Evolutionary conservation across 257 asterid genomes (phyloP).

Genomic region (Ehretia macrophylla): DNA sequence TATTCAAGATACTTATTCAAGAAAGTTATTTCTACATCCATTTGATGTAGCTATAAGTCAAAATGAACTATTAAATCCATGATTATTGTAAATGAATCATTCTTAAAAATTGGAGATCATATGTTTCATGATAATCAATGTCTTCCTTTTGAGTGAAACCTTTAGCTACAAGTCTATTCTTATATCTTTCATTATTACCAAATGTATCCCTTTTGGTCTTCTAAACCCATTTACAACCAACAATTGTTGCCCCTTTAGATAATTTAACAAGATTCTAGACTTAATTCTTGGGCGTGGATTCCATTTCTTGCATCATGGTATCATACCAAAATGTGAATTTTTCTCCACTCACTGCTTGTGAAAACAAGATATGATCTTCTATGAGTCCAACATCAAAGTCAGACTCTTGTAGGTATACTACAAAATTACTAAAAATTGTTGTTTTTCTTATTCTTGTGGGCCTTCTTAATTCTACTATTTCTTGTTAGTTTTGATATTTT

Average conservation of each 20-base stretch:
- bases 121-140: neutral
- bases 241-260: neutral
- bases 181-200: neutral
- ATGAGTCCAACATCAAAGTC: neutral
- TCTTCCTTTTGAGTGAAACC: neutral
- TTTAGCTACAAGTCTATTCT: neutral
- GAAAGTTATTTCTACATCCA: neutral
- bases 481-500: too few species aligned
- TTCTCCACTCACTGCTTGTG: neutral
- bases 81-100: neutral
- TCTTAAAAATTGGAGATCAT: neutral
- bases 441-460: neutral
- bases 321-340: neutral
- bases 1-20: neutral
- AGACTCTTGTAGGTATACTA: neutral
- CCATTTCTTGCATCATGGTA: neutral
- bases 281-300: neutral
- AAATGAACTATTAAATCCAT: neutral
- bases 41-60: neutral
- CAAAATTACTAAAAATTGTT: neutral
- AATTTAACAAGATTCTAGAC: neutral
- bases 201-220: neutral
- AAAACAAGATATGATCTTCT: neutral
- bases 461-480: neutral
- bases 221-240: neutral